Evolutionary conservation across 495 filamentous ascomycete genomes (phyloP), one percentile per base, ranked within the genome.

Genomic region (Margaritispora aquatica): DNA sequence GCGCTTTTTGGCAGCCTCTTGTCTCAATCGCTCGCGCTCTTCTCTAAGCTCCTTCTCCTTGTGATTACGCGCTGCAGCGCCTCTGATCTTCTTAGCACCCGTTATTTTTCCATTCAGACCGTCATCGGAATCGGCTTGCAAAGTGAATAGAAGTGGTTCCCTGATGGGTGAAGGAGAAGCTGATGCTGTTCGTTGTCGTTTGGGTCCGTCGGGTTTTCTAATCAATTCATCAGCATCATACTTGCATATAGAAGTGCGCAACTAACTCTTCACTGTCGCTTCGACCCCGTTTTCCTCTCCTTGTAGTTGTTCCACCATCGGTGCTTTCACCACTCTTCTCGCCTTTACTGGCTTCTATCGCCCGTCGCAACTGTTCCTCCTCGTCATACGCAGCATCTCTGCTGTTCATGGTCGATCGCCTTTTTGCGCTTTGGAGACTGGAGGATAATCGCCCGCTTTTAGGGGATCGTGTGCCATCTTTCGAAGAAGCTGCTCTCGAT

Each of bases 381-480:
- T 96, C 92, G 63, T 97, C 92, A 68, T 97, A 97, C 5, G 89
- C 92, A 51, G 94, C 92, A 68, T 92, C 90, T 54, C 93, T 84
- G 70, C 95, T 97, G 67, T 97, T 96, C 90, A 97, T 96, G 9
- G 94, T 99, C 26, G 93, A 96, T 17, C 94, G 85, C 55, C 94
- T 85, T 68, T 97, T 97, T 23, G 80, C 79, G n/a, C 76, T 72
- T 49, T 77, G 74, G 48, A 63, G 34, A 51, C 70, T 74, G 0
- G 77, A 75, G 31, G 77, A 69, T 26, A 72, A 68, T 13, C 78
- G 76, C 27, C 74, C 74, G 63, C 67, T 73, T 63, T 79, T 76
- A 62, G 74, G 76, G 44, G 72, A 79, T 57, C 71, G 76, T 67
- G 66, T 70, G 52, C 69, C 73, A 63, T 84, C 82, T 68, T 88